Percentiles rank a stretch among this genome's conserved stretches.
Conservation (phyloP, 805 yeast species). For the baker's yeast (Saccharomyces cerevisiae) region DNA sequence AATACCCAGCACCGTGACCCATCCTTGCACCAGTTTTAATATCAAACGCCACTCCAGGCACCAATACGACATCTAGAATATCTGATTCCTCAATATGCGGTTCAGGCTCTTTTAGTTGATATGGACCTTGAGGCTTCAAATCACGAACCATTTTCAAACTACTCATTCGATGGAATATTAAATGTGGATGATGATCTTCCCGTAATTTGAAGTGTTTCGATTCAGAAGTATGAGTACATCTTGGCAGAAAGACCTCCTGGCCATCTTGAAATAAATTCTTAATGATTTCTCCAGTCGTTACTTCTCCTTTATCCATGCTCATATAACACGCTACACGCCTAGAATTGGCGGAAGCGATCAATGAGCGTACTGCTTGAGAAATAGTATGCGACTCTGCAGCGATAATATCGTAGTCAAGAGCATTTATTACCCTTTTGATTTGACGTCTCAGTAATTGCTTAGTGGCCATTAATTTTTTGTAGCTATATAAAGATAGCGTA, state of each 20-base stretch:
- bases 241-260: conserved; percentile 53
- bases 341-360: neutral
- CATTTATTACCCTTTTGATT: neutral
- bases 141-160: conserved; percentile 35
- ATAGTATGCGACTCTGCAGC: conserved; percentile 9
- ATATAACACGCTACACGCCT: conserved; percentile 55
- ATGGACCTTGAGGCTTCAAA: conserved; percentile 62
- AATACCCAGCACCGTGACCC: conserved; percentile 93
- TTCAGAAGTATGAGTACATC: conserved; percentile 34
- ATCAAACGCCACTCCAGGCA: conserved; percentile 80
- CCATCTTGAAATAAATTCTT: conserved; percentile 39
- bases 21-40: conserved; percentile 40
- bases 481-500: neutral
- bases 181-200: conserved; percentile 31
- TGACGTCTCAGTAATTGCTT: neutral
- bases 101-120: conserved; percentile 58
- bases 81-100: conserved; percentile 8
- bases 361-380: conserved; percentile 1
- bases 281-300: conserved; percentile 52
- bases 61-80: conserved; percentile 56
- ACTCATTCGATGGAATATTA: conserved; percentile 50
- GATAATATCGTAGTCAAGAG: neutral
- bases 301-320: conserved; percentile 68
- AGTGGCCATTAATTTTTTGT: neutral
- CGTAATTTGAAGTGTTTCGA: conserved; percentile 25